Base-by-base conservation (phyloP, 2,329 filamentous ascomycete species). In the Fusarium chaquense region DNA sequence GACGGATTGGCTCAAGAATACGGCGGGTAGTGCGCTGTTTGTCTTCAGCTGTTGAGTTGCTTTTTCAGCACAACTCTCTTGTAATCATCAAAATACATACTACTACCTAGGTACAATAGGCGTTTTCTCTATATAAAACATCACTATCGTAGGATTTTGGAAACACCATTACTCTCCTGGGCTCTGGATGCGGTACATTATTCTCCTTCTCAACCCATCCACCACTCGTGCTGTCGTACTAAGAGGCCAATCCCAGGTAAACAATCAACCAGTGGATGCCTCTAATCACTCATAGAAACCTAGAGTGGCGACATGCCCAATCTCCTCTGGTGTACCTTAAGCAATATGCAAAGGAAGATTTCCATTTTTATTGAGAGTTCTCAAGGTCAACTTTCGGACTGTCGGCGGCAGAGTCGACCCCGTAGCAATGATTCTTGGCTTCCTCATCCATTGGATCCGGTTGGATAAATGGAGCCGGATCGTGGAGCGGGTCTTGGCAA, bases 401-500 rank as follows among this genome's bases (percentile, higher is more conserved):
- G 44, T 73, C 55, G 71, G 56, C 43, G 52, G 40, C 35, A 35
- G 32, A 11, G 18, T 38, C 45, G 36, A 24, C 40, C 35, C 22
- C 55, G 44, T 47, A 33, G 33, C 18, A 46, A 26, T 58, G 56
- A 24, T 41, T 46, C 60, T 65, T 54, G 54, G 43, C 63, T 62
- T 58, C 56, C 49, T 67, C 50, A 28, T 59, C 64, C 52, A 70
- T 41, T 50, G 50, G 46, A n/a, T 54, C 59, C 43, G 59, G 58
- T 46, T 57, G 33, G 32, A 43, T 36, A 44, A 50, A 72, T 54
- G 68, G 68, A 56, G 52, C 49, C 56, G 58, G 56, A 71, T 64
- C 59, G 52, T 54, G 56, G 60, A 50, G 60, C 43, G 36, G 55
- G 47, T 30, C 69, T 74, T 74, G 72, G 72, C 66, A 47, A 22